phyloP scores from a whole-genome alignment of 441 rosid species.

The Pelargonium citronellum region DNA sequence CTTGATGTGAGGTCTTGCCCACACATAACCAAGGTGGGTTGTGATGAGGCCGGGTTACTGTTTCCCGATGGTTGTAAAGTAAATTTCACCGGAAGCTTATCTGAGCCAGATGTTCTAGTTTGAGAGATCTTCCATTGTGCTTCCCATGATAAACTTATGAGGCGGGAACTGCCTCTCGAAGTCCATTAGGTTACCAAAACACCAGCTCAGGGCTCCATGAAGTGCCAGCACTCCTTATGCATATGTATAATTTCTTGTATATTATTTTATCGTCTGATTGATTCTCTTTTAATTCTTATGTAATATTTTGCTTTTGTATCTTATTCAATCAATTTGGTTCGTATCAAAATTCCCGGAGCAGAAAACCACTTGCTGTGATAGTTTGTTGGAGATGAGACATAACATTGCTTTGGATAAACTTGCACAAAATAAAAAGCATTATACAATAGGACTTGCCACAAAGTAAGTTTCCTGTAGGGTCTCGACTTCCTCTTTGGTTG shows the following conservation, averaged over 20 bases:
- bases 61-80: constrained; percentile 73
- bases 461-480: not conserved
- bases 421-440: not conserved
- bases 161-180: not conserved
- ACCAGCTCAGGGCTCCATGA: too few species aligned
- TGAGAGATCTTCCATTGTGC: constrained; percentile 21
- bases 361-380: not conserved
- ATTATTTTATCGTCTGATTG: not conserved
- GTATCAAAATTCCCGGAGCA: not conserved
- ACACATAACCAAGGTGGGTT: constrained; percentile 54
- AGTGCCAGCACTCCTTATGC: not conserved
- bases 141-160: not conserved
- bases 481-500: not conserved
- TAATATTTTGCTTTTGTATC: constrained; percentile 4
- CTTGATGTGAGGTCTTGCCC: constrained; percentile 88
- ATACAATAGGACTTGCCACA: not conserved
- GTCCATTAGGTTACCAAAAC: not conserved
- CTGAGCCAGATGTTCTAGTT: constrained; percentile 53
- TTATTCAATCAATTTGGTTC: not conserved
- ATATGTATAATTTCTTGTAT: constrained; percentile 3
- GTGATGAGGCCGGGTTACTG: constrained; percentile 69
- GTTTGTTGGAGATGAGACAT: not conserved
- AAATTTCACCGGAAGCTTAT: constrained; percentile 62
- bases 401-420: not conserved
- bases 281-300: not conserved